Conservation (phyloP, 2,329 filamentous ascomycete genomes). For the Lachnellula subtilissima region DNA sequence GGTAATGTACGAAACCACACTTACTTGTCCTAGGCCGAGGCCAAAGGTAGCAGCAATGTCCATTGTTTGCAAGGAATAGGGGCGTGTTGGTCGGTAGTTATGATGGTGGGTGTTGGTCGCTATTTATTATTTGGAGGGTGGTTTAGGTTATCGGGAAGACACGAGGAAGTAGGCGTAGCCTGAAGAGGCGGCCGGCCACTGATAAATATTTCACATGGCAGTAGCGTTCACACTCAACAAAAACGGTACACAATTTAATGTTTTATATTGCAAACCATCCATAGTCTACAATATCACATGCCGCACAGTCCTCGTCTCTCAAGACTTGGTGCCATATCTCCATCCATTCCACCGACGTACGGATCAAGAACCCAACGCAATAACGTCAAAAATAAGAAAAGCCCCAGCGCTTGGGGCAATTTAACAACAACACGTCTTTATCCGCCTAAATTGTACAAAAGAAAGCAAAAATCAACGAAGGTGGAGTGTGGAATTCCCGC, state of each 20-base stretch:
- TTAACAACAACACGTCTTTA: not conserved
- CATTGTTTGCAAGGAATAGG: too few species aligned
- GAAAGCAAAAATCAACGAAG: conserved; percentile 4
- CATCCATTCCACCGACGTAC: not conserved
- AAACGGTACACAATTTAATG: conserved; percentile 15
- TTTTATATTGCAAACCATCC: conserved; percentile 18
- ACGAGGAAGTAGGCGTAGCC: too few species aligned
- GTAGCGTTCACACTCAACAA: too few species aligned
- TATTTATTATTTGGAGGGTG: too few species aligned
- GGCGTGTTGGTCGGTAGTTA: too few species aligned
- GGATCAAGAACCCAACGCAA: not conserved
- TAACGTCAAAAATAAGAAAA: conserved; percentile 7
- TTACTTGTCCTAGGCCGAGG: too few species aligned
- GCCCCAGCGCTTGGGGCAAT: conserved; percentile 13
- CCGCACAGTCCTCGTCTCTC: conserved; percentile 7
- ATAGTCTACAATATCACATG: conserved; percentile 16
- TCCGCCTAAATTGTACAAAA: conserved; percentile 12
- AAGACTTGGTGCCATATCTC: conserved; percentile 4
- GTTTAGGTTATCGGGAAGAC: too few species aligned
- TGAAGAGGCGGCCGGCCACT: too few species aligned
- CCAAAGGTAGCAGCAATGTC: too few species aligned
- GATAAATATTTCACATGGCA: too few species aligned
- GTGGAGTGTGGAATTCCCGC: conserved; percentile 5
- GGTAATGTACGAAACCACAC: too few species aligned
- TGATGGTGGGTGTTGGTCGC: too few species aligned